These are phyloP conservation scores for Sarcomyxa edulis DNA, from an alignment of 768 basidiomycete genomes.

Conservation along the genomic window DNA sequence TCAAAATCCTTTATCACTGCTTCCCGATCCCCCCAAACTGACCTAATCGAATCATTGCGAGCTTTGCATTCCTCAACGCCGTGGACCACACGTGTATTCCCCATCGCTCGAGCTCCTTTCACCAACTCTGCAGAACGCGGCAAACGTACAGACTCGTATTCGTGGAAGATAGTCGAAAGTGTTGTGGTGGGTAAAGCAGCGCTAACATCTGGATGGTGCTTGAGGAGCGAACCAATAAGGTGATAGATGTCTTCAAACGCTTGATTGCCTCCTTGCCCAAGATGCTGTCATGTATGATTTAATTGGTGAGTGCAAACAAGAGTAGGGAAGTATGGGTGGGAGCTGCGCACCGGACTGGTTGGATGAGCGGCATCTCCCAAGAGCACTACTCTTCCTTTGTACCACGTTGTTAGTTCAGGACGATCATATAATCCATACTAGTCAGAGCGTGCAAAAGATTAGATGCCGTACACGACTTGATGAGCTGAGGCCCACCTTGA, in stretches of 20 bases:
- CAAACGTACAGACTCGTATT: conserved; percentile 29
- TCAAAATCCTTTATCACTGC: too few relatives aligned
- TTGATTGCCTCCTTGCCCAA: conserved; percentile 44
- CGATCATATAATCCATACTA: too few relatives aligned
- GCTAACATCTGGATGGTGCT: conserved; percentile 22
- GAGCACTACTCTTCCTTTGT: too few relatives aligned
- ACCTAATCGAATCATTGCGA: conserved; percentile 23
- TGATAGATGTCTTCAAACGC: conserved; percentile 37
- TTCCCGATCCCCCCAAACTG: too few relatives aligned
- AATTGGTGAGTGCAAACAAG: too few relatives aligned
- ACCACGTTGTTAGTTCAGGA: too few relatives aligned
- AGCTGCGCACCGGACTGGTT: too few relatives aligned
- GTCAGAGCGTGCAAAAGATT: not conserved
- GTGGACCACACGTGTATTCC: conserved; percentile 26
- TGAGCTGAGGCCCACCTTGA: conserved; percentile 23
- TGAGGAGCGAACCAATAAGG: conserved; percentile 24
- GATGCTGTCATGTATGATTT: too few relatives aligned
- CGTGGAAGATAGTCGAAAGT: conserved; percentile 24
- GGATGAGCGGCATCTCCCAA: too few relatives aligned
- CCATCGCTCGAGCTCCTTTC: conserved; percentile 24
- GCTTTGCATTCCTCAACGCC: conserved; percentile 23
- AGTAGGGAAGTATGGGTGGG: too few relatives aligned
- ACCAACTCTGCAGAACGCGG: conserved; percentile 30
- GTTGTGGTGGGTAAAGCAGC: conserved; percentile 19
- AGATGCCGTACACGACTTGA: conserved; percentile 30